Evolutionary conservation across 1,284 basidiomycete species (phyloP).

Genomic region (Trichosporon faecale): DNA sequence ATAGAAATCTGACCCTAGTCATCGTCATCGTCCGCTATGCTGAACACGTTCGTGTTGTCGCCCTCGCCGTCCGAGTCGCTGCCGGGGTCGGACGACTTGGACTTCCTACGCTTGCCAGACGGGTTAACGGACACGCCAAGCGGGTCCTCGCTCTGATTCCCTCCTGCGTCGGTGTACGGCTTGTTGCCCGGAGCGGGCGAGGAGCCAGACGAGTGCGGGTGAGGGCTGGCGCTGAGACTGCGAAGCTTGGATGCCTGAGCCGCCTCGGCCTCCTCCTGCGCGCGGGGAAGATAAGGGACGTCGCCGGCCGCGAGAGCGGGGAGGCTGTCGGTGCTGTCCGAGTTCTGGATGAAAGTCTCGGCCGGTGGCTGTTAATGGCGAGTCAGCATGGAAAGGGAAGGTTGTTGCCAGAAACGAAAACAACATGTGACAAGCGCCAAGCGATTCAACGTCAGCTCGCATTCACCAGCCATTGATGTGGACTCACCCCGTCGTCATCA

Average conservation of each 20-base stretch:
- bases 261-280: constrained; percentile 10
- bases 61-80: not conserved
- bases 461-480: not conserved
- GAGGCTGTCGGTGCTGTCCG: constrained; percentile 42
- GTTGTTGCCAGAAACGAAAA: constrained; percentile 10
- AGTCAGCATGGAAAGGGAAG: not conserved
- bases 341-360: constrained; percentile 39
- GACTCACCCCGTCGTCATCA: constrained; percentile 29
- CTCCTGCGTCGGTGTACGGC: not conserved
- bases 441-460: constrained; percentile 5
- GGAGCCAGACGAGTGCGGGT: not conserved
- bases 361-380: constrained; percentile 33
- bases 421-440: constrained; percentile 5
- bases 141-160: constrained; percentile 1
- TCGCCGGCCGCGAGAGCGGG: constrained; percentile 28
- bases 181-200: not conserved
- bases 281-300: constrained; percentile 17
- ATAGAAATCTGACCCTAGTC: not conserved
- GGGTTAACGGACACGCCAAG: not conserved
- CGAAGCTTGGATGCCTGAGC: constrained; percentile 10
- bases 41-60: constrained; percentile 2
- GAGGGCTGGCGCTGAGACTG: not conserved
- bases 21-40: constrained; percentile 3
- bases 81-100: not conserved
- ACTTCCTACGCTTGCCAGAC: not conserved